Evolutionary conservation across 2,329 filamentous ascomycete genomes (phyloP), one percentile per base, ranked within the genome.

Genomic region (Nemania sp.): DNA sequence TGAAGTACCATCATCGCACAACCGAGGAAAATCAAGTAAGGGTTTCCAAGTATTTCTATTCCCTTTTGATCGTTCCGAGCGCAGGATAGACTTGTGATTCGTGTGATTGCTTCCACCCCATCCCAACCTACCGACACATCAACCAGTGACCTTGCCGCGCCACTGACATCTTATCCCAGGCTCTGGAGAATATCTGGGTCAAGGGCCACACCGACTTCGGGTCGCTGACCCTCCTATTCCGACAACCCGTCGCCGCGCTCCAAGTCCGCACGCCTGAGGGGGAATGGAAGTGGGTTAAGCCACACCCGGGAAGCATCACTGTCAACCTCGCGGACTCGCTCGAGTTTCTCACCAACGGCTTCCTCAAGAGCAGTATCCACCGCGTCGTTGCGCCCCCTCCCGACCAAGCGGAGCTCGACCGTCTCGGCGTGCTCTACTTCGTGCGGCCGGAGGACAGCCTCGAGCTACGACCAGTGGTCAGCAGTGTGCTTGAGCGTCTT

Each of bases 221-320:
- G 0, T 83, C 78, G 0, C 69, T 86, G 9, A 86, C 84, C 0
- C 74, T 86, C 9, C 77, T 87, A 0, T 86, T 86, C 73, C 78
- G 81, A 0, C 84, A 87, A 62, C 83, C 83, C 0, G 79, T 86
- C 11, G 81, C 81, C 0, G 83, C 81, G 2, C 73, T 86, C 20
- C 83, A 87, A 67, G 81, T 86, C 20, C 77, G 77, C n/a, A 73
- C 67, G 0, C 69, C 65, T 0, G 70, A 75, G 21, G 80, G 77
- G 0, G 67, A 75, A n/a, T 83, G 81, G 81, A 81, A 80, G 62
- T 82, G 78, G 74, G 80, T 83, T 2, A 73, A 73, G 49, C 79
- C 80, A 0, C 74, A 79, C 48, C 75, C 78, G 12, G 79, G 77
- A 0, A 81, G 77, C n/a, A 83, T 84, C 54, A 81, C 79, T 0